Evolutionary conservation across 148 eudicot species (phyloP).

Genomic region (Simmondsia chinensis): DNA sequence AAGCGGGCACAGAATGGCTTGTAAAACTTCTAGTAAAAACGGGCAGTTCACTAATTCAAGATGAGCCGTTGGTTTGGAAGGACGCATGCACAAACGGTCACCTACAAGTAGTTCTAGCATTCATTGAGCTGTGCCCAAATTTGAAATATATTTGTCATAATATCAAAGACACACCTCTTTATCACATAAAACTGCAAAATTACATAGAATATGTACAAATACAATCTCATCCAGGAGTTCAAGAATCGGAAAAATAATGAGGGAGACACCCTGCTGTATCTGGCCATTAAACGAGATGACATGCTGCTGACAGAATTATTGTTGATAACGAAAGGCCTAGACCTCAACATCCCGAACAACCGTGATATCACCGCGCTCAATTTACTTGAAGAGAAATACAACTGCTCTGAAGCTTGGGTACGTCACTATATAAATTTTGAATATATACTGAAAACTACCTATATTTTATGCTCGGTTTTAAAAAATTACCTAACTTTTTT

Average conservation of each 20-base stretch:
- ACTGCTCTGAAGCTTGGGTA: background rate
- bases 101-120: background rate
- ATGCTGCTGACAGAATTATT: background rate
- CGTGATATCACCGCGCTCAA: background rate
- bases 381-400: background rate
- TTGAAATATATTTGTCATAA: background rate
- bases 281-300: background rate
- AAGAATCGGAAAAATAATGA: background rate
- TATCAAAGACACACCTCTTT: background rate
- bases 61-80: background rate
- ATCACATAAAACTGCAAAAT: background rate
- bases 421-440: background rate
- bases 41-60: no score
- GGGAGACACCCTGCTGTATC: background rate
- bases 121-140: background rate
- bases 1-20: background rate
- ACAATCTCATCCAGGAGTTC: background rate
- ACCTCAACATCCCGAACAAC: background rate
- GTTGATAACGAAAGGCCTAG: background rate
- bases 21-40: background rate
- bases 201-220: background rate
- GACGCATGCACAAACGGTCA: no score
- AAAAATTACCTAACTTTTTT: no score
- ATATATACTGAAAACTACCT: no score
- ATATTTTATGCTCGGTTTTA: no score